Evolutionary conservation across 108 stramenopile genomes (phyloP).

Genomic region (Skeletonema grethae): DNA sequence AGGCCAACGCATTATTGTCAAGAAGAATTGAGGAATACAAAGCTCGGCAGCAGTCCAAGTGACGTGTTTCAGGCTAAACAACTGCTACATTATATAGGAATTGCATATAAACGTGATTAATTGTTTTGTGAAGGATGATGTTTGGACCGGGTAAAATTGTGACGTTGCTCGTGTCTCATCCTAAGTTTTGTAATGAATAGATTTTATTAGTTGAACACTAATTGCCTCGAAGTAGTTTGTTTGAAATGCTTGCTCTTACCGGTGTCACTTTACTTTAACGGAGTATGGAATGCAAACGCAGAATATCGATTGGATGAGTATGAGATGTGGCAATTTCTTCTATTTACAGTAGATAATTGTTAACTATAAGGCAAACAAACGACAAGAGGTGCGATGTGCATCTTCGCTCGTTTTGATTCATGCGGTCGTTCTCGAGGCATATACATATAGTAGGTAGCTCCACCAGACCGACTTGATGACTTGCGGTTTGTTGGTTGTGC

Average conservation of each 20-base stretch:
- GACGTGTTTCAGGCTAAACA: neutral
- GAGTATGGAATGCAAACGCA: neutral
- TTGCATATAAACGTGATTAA: neutral
- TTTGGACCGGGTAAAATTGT: constrained; percentile 4
- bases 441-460: no score
- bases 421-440: neutral
- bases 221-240: no score
- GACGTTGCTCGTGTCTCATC: constrained; percentile 2
- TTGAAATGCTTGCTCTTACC: neutral
- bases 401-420: no score
- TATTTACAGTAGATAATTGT: neutral
- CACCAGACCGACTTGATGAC: no score
- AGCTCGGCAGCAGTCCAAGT: neutral
- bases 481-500: no score
- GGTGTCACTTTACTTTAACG: neutral
- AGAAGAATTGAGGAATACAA: constrained; percentile 34
- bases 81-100: neutral
- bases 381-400: no score
- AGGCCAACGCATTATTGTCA: constrained; percentile 34
- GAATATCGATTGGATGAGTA: neutral
- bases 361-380: no score
- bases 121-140: constrained; percentile 5
- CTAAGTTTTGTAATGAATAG: neutral
- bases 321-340: neutral
- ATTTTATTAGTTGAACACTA: neutral